phyloP scores from a whole-genome alignment of 176 grass and related monocot genomes.

The Thalia dealbata region DNA sequence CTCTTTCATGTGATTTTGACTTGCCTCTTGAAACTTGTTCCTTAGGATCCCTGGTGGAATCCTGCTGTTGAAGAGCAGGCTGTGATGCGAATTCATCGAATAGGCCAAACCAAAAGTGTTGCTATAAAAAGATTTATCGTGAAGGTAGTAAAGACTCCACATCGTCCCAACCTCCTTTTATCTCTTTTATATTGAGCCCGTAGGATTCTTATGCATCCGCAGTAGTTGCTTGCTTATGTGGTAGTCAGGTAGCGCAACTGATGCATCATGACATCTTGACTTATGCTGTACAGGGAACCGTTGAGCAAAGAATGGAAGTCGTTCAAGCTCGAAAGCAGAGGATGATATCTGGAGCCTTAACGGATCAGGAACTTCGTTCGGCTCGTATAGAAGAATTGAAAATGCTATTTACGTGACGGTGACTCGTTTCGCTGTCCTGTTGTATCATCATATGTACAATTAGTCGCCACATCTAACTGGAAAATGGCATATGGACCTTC shows the following conservation, averaged over 20 bases:
- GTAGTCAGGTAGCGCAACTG: too few species aligned
- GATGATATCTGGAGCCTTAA: constrained; percentile 84
- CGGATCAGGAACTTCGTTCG: constrained; percentile 68
- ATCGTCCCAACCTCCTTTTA: neutral
- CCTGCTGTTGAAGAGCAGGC: constrained; percentile 93
- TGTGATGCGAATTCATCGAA: constrained; percentile 86
- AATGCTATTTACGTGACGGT: constrained; percentile 61
- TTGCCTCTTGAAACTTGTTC: neutral
- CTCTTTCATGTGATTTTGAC: neutral
- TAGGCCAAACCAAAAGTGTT: constrained; percentile 72
- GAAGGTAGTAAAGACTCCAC: constrained; percentile 31
- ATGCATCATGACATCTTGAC: neutral
- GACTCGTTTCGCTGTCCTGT: too few species aligned
- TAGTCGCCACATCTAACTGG: too few species aligned
- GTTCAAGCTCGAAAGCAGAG: constrained; percentile 76
- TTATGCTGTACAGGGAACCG: constrained; percentile 40
- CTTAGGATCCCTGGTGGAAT: constrained; percentile 97
- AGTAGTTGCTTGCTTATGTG: too few species aligned
- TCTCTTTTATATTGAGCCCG: too few species aligned
- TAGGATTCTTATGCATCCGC: too few species aligned
- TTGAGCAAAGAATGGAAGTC: constrained; percentile 87
- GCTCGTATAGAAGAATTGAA: constrained; percentile 84
- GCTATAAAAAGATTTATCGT: constrained; percentile 88
- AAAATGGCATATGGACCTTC: too few species aligned
- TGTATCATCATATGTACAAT: too few species aligned